Evolutionary conservation across 805 yeast species (phyloP).

Genomic region (Spathaspora arborariae): DNA sequence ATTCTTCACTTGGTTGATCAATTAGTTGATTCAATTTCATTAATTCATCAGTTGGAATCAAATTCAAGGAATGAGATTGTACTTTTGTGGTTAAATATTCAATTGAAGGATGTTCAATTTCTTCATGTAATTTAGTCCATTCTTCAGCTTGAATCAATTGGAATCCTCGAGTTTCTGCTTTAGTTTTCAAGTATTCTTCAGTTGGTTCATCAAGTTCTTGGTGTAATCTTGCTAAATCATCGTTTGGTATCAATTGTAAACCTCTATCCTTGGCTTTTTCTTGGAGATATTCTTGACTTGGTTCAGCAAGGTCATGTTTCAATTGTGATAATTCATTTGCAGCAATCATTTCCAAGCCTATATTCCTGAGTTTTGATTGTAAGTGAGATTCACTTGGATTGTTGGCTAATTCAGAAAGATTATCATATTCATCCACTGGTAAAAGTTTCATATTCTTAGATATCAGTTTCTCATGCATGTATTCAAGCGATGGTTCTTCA

Average conservation of each 20-base stretch:
- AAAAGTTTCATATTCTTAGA: conserved; percentile 30
- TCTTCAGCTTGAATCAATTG: conserved; percentile 12
- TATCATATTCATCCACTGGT: conserved; percentile 25
- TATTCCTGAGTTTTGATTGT: conserved; percentile 29
- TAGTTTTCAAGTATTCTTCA: conserved; percentile 9
- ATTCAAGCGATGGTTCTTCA: conserved; percentile 11
- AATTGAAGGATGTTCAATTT: conserved; percentile 13
- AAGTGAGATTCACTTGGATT: conserved; percentile 31
- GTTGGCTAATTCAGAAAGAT: conserved; percentile 21
- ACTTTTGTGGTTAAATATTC: conserved; percentile 8
- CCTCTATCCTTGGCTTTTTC: conserved; percentile 13
- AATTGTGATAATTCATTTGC: conserved; percentile 1
- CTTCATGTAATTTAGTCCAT: conserved; percentile 6
- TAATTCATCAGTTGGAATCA: conserved; percentile 11
- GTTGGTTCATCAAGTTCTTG: conserved; percentile 9
- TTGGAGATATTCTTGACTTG: conserved; percentile 22
- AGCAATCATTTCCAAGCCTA: conserved; percentile 11
- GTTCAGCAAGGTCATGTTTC: conserved; percentile 16
- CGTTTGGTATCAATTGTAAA: not conserved
- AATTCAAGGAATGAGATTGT: not conserved
- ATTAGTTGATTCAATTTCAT: conserved; percentile 15
- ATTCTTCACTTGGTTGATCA: conserved; percentile 14
- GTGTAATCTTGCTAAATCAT: conserved; percentile 12
- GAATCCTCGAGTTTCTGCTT: conserved; percentile 20
- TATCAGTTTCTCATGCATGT: conserved; percentile 14